Evolutionary conservation across 495 filamentous ascomycete species (phyloP).

Genomic region (Staphylotrichum longicolle): DNA sequence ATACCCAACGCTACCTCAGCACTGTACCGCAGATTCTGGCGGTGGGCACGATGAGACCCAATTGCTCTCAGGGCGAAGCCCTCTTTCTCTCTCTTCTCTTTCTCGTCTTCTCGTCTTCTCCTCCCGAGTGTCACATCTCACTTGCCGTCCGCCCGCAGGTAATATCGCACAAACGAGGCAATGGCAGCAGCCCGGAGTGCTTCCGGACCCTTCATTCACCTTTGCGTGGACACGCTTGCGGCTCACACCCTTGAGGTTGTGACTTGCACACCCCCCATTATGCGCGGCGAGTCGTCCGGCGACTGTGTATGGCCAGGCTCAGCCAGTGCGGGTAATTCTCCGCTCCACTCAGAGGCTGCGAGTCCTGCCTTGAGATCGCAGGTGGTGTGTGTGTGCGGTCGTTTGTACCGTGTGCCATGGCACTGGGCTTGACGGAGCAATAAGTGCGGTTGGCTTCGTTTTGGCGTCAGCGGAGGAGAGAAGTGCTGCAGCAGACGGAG

Average conservation of each 20-base stretch:
- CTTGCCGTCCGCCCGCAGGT: constrained; percentile 10
- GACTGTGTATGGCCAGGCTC: constrained; percentile 7
- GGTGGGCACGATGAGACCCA: constrained; percentile 1
- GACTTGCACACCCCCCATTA: constrained; percentile 13
- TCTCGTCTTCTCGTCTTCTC: not conserved
- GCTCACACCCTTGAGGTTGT: constrained; percentile 9
- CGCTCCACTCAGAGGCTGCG: constrained; percentile 12
- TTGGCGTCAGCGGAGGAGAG: not conserved
- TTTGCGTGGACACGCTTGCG: not conserved
- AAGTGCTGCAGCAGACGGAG: not conserved
- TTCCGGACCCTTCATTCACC: constrained; percentile 15
- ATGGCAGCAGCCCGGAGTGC: constrained; percentile 14
- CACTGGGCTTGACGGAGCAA: not conserved
- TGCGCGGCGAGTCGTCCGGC: not conserved
- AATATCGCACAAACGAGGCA: constrained; percentile 16
- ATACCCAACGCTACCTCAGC: not conserved
- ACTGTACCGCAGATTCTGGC: not conserved
- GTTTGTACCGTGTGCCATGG: constrained; percentile 7
- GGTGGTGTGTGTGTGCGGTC: not conserved
- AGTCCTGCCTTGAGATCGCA: not conserved
- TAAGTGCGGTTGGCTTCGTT: not conserved
- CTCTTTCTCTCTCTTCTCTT: constrained; percentile 8
- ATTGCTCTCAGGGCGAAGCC: not conserved
- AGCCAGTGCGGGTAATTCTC: constrained; percentile 20
- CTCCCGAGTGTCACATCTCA: constrained; percentile 17